Percentiles rank a stretch among this genome's conserved stretches.
Evolutionary conservation across 306 rosid species (phyloP).

Genomic region (Cicer chorassanicum): DNA sequence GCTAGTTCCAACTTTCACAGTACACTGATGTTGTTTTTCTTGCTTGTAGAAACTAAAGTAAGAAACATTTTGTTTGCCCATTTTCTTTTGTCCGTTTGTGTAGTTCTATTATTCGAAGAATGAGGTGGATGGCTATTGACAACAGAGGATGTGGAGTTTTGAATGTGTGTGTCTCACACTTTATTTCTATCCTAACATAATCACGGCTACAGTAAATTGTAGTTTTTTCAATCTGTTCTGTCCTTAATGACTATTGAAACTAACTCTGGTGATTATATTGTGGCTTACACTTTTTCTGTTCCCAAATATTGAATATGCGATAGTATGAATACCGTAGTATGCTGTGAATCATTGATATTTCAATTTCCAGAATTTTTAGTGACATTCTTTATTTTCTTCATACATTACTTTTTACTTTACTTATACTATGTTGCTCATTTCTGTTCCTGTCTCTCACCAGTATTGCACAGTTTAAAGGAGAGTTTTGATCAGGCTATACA

Average conservation of each 20-base stretch:
- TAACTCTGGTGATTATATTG: neutral
- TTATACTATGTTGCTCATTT: conserved; percentile 31
- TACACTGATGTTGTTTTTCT: neutral
- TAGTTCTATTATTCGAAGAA: conserved; percentile 1
- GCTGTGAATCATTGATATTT: conserved; percentile 29
- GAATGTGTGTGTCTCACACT: neutral
- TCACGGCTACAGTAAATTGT: neutral
- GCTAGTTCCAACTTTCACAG: conserved; percentile 6
- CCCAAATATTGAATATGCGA: neutral
- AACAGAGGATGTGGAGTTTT: conserved; percentile 9
- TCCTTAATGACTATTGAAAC: conserved; percentile 10
- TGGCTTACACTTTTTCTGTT: conserved; percentile 20
- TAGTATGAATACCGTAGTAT: conserved; percentile 1
- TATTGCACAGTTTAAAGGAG: conserved; percentile 69
- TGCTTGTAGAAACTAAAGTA: neutral
- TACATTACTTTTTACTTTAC: neutral
- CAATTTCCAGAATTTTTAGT: neutral
- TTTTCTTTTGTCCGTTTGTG: neutral
- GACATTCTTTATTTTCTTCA: conserved; percentile 10
- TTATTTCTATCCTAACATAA: neutral
- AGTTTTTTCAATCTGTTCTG: conserved; percentile 26
- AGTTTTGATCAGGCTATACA: conserved; percentile 70
- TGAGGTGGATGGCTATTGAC: neutral
- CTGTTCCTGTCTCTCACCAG: conserved; percentile 48
- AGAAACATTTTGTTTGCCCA: neutral